A percentile compares a stretch with the other conserved stretches of the same genome.
Conservation (phyloP, 208 protist species). For the Trypanosoma brucei region DNA sequence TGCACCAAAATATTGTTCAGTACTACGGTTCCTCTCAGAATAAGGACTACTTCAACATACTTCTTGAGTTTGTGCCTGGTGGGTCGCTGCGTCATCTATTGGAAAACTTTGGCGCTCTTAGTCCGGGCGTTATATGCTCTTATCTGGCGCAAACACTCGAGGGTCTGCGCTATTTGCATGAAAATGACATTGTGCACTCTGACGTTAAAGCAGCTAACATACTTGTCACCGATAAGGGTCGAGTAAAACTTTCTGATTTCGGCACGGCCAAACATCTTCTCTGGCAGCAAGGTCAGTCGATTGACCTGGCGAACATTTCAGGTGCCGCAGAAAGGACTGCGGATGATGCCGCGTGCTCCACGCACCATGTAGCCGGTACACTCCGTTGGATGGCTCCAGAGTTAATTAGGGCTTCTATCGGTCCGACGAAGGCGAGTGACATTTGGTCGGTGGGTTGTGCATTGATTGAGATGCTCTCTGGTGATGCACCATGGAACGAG, state of each 20-base stretch:
- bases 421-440: slow-evolving; percentile 78
- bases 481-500: slow-evolving; percentile 83
- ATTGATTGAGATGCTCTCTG: slow-evolving; percentile 90
- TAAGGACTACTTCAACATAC: slow-evolving; percentile 84
- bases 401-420: slow-evolving; percentile 45
- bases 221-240: slow-evolving; percentile 82
- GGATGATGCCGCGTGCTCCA: slow-evolving; percentile 21
- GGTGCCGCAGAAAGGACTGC: slow-evolving; percentile 1
- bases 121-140: slow-evolving; percentile 70
- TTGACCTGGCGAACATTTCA: slow-evolving; percentile 13
- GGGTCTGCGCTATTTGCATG: slow-evolving; percentile 83
- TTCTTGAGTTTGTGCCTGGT: slow-evolving; percentile 89
- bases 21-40: slow-evolving; percentile 88
- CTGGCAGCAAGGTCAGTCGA: slow-evolving; percentile 26
- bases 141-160: slow-evolving; percentile 82
- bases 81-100: slow-evolving; percentile 85
- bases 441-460: slow-evolving; percentile 90
- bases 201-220: slow-evolving; percentile 91
- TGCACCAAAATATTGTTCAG: slow-evolving; percentile 88
- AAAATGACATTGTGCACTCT: slow-evolving; percentile 85
- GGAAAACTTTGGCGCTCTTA: slow-evolving; percentile 87
- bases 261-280: slow-evolving; percentile 81
- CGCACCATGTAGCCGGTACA: slow-evolving; percentile 71
- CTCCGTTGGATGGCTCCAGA: slow-evolving; percentile 88
- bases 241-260: slow-evolving; percentile 88